Percentiles rank a stretch among this genome's conserved stretches.
phyloP scores from a whole-genome alignment of 75 land plant species.

The Pseudotsuga menziesii region DNA sequence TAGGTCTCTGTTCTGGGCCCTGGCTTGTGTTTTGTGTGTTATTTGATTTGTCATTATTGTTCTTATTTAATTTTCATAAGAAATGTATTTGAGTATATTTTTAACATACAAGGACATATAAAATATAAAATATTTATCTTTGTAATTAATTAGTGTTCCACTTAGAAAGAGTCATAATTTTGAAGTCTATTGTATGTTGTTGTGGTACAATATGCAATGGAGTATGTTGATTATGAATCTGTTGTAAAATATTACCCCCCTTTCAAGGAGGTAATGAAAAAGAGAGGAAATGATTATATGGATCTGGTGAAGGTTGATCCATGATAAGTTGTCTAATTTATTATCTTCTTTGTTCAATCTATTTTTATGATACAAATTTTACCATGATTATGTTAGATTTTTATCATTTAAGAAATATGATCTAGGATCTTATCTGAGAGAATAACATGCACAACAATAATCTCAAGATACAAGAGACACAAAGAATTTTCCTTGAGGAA shows the following conservation, averaged over 20 bases:
- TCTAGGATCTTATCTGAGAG: no score
- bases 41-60: background rate
- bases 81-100: background rate
- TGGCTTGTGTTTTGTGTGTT: no score
- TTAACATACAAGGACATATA: background rate
- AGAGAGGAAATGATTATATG: constrained; percentile 96
- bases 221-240: constrained; percentile 98
- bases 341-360: no score
- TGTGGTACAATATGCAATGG: constrained; percentile 77
- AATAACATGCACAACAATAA: no score
- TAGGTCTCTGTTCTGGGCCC: background rate
- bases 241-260: constrained; percentile 82
- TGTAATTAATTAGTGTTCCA: background rate
- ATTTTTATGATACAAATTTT: no score
- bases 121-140: background rate
- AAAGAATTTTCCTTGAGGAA: no score
- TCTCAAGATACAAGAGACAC: no score
- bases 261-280: constrained; percentile 92
- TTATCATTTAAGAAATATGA: no score
- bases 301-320: constrained; percentile 99
- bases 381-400: no score
- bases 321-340: constrained; percentile 69
- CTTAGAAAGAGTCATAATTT: background rate
- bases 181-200: background rate
- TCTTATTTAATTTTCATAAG: background rate